Percentiles rank a stretch among this genome's conserved stretches.
These are phyloP conservation scores for Chrysoporthe cubensis DNA, from an alignment of 2,329 filamentous ascomycete species.

Conservation along the genomic window DNA sequence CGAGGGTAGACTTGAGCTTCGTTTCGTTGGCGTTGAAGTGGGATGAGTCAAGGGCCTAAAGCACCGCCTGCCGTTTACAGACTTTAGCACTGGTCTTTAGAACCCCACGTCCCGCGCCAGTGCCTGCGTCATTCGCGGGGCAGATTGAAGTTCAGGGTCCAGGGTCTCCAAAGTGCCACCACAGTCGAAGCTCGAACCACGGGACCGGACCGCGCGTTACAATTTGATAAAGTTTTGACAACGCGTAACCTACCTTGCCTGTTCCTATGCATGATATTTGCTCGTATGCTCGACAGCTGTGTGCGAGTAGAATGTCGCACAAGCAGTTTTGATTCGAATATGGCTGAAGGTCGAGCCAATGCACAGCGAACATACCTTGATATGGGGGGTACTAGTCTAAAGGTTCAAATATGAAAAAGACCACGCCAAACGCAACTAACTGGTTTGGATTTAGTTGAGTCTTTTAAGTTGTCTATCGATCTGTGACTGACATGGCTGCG, in stretches of 20 bases:
- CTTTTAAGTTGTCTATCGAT: too few relatives aligned
- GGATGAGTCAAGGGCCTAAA: slow-evolving; percentile 15
- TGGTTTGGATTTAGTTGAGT: too few relatives aligned
- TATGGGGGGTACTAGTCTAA: too few relatives aligned
- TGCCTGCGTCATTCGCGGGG: slow-evolving; percentile 20
- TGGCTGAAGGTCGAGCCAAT: neutral
- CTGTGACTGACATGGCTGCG: too few relatives aligned
- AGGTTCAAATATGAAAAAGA: too few relatives aligned
- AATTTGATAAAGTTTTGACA: too few relatives aligned
- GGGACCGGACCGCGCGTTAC: too few relatives aligned
- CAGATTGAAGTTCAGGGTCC: neutral
- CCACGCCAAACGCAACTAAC: too few relatives aligned
- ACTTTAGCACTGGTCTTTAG: slow-evolving; percentile 14
- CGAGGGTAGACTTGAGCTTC: neutral
- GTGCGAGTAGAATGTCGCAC: neutral
- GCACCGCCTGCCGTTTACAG: slow-evolving; percentile 6
- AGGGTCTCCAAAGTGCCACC: neutral
- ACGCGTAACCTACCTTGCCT: neutral
- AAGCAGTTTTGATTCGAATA: neutral
- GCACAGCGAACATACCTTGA: neutral
- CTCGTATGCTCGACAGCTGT: neutral
- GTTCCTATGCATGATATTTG: neutral
- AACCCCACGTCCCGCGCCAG: slow-evolving; percentile 7
- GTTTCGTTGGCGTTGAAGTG: neutral
- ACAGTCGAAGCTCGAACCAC: too few relatives aligned